Evolutionary conservation across 1,284 basidiomycete species (phyloP).

Genomic region (Heterobasidion irregulare): DNA sequence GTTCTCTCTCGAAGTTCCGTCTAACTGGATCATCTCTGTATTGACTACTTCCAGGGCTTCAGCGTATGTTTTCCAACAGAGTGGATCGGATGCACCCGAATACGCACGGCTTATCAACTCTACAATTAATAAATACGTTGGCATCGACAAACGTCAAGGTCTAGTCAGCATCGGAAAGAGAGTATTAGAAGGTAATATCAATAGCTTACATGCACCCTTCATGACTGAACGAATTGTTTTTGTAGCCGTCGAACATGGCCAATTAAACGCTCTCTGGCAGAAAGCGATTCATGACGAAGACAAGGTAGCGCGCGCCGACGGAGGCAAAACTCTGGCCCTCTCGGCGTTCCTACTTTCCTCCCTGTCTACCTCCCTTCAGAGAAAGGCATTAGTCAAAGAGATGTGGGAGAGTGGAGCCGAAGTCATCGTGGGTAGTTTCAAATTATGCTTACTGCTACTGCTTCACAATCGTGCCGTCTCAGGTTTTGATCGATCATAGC

Average conservation of each 20-base stretch:
- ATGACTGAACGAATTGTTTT: conserved; percentile 1
- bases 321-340: conserved; percentile 59
- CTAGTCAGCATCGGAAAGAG: conserved; percentile 57
- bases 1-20: conserved; percentile 11
- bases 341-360: conserved; percentile 83
- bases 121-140: conserved; percentile 50
- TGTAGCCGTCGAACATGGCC: conserved; percentile 39
- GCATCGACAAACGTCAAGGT: conserved; percentile 66
- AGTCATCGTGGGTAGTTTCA: conserved; percentile 46
- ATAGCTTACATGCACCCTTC: background rate
- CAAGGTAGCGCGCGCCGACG: conserved; percentile 25
- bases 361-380: conserved; percentile 51
- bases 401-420: conserved; percentile 90
- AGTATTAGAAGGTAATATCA: conserved; percentile 41
- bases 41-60: conserved; percentile 42
- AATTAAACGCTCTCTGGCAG: conserved; percentile 42
- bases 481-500: conserved; percentile 86
- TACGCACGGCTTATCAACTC: conserved; percentile 37
- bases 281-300: conserved; percentile 45
- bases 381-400: conserved; percentile 66
- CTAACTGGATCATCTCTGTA: background rate
- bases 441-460: conserved; percentile 11
- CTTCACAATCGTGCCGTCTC: conserved; percentile 8
- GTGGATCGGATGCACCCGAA: conserved; percentile 17
- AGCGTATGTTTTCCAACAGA: conserved; percentile 50